Percentiles rank a stretch among this genome's conserved stretches.
These are phyloP conservation scores for Melaleuca quinquenervia DNA, from an alignment of 345 rosid species.

Conservation along the genomic window DNA sequence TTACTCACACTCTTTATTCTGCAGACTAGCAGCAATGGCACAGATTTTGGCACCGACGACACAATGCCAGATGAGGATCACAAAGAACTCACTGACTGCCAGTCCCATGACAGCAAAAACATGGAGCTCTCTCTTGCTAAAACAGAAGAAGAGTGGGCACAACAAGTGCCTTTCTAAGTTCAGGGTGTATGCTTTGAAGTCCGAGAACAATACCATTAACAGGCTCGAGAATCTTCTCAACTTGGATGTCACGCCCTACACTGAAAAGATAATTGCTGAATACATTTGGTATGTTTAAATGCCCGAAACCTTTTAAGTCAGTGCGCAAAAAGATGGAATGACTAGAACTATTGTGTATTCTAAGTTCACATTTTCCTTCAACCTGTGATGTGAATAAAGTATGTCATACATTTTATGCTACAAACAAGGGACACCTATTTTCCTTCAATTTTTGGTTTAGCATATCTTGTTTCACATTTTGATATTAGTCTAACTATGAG, in stretches of 20 bases:
- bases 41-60: slow-evolving; percentile 72
- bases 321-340: neutral
- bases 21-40: slow-evolving; percentile 55
- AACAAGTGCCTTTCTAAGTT: slow-evolving; percentile 34
- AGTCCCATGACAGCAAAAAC: slow-evolving; percentile 40
- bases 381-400: neutral
- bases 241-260: slow-evolving; percentile 70
- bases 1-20: neutral
- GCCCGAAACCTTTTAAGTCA: neutral
- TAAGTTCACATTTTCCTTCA: neutral
- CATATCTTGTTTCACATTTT: neutral
- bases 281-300: slow-evolving; percentile 68
- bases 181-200: slow-evolving; percentile 51
- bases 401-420: neutral
- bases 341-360: neutral
- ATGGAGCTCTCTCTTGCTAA: slow-evolving; percentile 57
- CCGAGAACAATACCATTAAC: slow-evolving; percentile 59
- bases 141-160: slow-evolving; percentile 53
- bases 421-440: neutral
- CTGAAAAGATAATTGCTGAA: slow-evolving; percentile 85
- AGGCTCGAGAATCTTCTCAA: slow-evolving; percentile 71
- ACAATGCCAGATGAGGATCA: slow-evolving; percentile 66
- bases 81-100: slow-evolving; percentile 35
- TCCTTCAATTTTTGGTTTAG: neutral
- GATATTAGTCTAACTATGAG: neutral